These are phyloP conservation scores for Arxiozyma slooffiae DNA, from an alignment of 1,139 yeast genomes.

Conservation along the genomic window DNA sequence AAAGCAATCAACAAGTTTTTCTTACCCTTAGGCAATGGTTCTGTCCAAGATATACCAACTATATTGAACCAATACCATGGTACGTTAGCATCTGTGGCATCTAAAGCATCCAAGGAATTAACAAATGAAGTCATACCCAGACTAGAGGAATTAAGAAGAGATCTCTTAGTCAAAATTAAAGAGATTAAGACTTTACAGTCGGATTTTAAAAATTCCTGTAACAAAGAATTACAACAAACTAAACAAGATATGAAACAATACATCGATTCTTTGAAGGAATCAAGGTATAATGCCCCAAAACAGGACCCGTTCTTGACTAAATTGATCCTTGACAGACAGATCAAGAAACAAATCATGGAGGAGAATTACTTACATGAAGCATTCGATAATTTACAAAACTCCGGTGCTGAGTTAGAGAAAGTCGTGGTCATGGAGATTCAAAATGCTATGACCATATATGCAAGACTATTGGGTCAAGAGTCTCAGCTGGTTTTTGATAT, in stretches of 20 bases:
- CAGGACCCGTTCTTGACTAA: conserved; percentile 78
- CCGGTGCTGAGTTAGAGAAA: conserved; percentile 82
- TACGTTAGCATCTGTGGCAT: conserved; percentile 56
- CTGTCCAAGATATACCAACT: conserved; percentile 73
- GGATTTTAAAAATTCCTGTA: conserved; percentile 71
- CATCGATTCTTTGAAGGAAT: conserved; percentile 38
- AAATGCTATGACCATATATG: conserved; percentile 63
- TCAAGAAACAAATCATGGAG: conserved; percentile 66
- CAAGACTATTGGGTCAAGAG: conserved; percentile 57
- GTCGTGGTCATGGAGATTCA: conserved; percentile 83
- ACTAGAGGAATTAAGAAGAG: conserved; percentile 75
- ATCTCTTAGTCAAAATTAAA: conserved; percentile 70
- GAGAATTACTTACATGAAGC: conserved; percentile 86
- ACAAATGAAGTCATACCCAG: conserved; percentile 65
- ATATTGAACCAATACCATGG: conserved; percentile 67
- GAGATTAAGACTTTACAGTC: conserved; percentile 74
- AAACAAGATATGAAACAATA: conserved; percentile 43
- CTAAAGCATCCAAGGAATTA: conserved; percentile 63
- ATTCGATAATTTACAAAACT: conserved; percentile 70
- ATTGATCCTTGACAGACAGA: conserved; percentile 60
- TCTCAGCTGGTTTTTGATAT: conserved; percentile 57
- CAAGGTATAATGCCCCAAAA: conserved; percentile 32
- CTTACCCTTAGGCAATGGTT: conserved; percentile 67
- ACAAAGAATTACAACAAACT: conserved; percentile 59
- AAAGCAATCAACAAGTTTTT: conserved; percentile 29